Evolutionary conservation across 2,329 filamentous ascomycete genomes (phyloP).

Genomic region (Aspergillus udagawae): DNA sequence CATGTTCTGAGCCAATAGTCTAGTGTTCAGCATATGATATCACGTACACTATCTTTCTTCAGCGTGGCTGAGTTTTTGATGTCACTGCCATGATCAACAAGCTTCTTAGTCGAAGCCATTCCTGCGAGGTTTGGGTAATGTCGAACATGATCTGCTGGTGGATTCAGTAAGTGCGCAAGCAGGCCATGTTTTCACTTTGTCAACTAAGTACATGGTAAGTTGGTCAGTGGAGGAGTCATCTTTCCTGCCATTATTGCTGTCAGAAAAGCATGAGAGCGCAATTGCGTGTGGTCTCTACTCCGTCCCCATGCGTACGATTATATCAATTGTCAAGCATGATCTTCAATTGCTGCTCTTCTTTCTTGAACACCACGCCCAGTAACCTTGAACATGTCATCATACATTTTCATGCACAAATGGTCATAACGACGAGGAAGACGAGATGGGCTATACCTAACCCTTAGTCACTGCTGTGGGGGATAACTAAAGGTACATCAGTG

Average conservation of each 20-base stretch:
- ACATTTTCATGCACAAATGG: too few relatives aligned
- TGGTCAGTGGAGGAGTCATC: neutral
- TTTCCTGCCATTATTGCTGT: neutral
- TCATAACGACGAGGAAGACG: neutral
- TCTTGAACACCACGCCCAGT: neutral
- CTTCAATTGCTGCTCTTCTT: too few relatives aligned
- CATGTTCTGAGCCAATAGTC: neutral
- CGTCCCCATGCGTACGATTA: too few relatives aligned
- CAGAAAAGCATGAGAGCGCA: neutral
- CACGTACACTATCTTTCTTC: neutral
- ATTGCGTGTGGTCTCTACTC: neutral
- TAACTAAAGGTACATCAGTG: neutral
- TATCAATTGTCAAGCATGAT: neutral
- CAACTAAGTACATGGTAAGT: neutral
- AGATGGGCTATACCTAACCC: neutral
- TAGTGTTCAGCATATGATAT: neutral
- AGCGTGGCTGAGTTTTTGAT: too few relatives aligned
- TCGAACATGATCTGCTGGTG: neutral
- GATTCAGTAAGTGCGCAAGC: neutral
- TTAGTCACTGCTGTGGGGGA: neutral
- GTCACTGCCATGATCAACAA: neutral
- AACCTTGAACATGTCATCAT: too few relatives aligned
- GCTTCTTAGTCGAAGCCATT: neutral
- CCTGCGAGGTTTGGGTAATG: neutral
- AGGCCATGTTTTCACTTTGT: neutral